These are phyloP conservation scores for Arachnomyces sp. DNA, from an alignment of 2,329 filamentous ascomycete species.

Conservation along the genomic window DNA sequence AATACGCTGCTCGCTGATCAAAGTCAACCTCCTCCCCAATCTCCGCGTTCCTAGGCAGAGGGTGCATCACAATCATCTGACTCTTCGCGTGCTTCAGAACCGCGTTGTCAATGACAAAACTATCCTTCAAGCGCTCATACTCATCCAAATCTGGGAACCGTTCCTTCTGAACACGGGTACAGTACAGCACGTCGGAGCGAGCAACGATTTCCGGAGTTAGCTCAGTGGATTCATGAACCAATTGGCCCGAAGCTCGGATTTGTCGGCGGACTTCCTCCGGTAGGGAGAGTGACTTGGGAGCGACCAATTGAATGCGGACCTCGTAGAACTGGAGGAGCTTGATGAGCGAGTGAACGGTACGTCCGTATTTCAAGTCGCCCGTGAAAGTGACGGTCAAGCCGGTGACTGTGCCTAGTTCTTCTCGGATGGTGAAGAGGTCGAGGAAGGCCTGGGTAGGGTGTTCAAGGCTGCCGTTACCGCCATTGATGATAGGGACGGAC, in stretches of 20 bases:
- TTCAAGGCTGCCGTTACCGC: slow-evolving; percentile 90
- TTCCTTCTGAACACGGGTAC: slow-evolving; percentile 94
- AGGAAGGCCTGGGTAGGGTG: slow-evolving; percentile 97
- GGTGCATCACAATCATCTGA: slow-evolving; percentile 92
- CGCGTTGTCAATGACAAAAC: slow-evolving; percentile 82
- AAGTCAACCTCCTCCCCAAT: slow-evolving; percentile 95
- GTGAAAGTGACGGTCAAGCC: slow-evolving; percentile 93
- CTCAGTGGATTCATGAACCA: slow-evolving; percentile 65
- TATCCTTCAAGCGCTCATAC: slow-evolving; percentile 82
- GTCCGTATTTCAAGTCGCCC: slow-evolving; percentile 86
- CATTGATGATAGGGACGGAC: slow-evolving; percentile 89
- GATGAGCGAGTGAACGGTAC: slow-evolving; percentile 89
- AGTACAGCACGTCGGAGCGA: slow-evolving; percentile 87
- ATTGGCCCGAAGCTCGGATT: slow-evolving; percentile 66
- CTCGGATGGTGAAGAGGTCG: slow-evolving; percentile 95
- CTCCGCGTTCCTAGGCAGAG: slow-evolving; percentile 86
- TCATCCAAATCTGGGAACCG: slow-evolving; percentile 73
- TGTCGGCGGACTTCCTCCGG: slow-evolving; percentile 66
- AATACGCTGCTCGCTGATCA: slow-evolving; percentile 93
- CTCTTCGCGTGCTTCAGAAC: slow-evolving; percentile 86
- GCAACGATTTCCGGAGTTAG: slow-evolving; percentile 83
- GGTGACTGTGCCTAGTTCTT: slow-evolving; percentile 92
- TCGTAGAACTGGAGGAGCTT: slow-evolving; percentile 94
- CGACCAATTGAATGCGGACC: slow-evolving; percentile 84
- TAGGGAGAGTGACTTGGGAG: slow-evolving; percentile 69